Percentiles rank a stretch among this genome's conserved stretches.
These are phyloP conservation scores for Starmerella asiatica DNA, from an alignment of 805 yeast species.

Conservation along the genomic window DNA sequence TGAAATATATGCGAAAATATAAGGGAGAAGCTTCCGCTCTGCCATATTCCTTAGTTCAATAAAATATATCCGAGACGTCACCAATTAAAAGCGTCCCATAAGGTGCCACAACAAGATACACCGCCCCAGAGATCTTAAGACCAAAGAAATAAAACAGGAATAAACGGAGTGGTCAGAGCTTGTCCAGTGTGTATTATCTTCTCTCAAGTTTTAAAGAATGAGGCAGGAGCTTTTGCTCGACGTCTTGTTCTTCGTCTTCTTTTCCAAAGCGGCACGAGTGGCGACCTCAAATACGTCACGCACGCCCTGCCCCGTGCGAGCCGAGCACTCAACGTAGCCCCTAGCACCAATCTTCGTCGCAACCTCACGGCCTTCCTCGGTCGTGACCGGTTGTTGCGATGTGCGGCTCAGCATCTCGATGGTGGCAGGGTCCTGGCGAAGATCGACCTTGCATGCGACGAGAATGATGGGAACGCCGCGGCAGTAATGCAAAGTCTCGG, in stretches of 20 bases:
- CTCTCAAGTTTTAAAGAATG: constrained; percentile 8
- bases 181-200: not conserved
- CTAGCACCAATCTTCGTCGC: constrained; percentile 83
- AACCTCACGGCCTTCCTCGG: constrained; percentile 72
- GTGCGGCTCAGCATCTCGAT: constrained; percentile 61
- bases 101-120: not conserved
- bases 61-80: too few species aligned
- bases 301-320: constrained; percentile 74
- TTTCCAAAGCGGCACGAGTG: constrained; percentile 66
- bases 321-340: constrained; percentile 82
- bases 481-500: constrained; percentile 87
- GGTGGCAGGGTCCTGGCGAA: constrained; percentile 69
- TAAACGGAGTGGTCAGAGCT: not conserved
- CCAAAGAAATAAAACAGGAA: too few species aligned
- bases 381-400: constrained; percentile 66
- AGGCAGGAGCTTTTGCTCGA: constrained; percentile 15
- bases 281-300: constrained; percentile 88
- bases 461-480: constrained; percentile 85
- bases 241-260: constrained; percentile 19
- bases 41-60: too few species aligned
- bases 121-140: too few species aligned
- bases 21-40: too few species aligned
- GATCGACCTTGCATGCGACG: constrained; percentile 84
- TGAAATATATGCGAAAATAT: too few species aligned
- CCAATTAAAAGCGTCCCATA: not conserved